A percentile compares a stretch with the other conserved stretches of the same genome.
Conservation (phyloP, 2,329 filamentous ascomycete species). For the Trichoderma atroviride region DNA sequence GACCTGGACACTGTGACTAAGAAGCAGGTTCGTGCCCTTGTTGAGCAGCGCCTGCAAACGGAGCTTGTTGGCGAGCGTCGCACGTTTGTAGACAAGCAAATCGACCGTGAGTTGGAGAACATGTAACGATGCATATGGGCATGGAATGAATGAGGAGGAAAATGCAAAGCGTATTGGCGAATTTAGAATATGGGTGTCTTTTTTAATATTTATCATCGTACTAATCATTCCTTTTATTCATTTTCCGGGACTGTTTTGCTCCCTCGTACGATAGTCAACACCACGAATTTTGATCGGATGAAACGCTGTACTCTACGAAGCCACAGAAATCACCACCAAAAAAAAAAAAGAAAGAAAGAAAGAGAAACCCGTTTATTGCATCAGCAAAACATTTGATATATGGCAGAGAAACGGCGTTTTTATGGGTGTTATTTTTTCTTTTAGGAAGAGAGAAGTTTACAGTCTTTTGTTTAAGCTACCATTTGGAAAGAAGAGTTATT, state of each 20-base stretch:
- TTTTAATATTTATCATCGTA: constrained; percentile 23
- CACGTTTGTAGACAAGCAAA: constrained; percentile 87
- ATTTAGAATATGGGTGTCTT: constrained; percentile 18
- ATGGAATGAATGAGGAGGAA: background rate
- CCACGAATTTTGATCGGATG: constrained; percentile 14
- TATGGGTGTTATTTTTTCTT: background rate
- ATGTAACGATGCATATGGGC: constrained; percentile 68
- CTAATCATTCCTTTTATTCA: constrained; percentile 25
- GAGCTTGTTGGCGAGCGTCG: constrained; percentile 84
- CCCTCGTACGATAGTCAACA: constrained; percentile 21
- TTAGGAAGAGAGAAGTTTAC: constrained; percentile 16
- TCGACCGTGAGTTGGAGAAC: constrained; percentile 89
- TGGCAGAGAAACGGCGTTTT: constrained; percentile 25
- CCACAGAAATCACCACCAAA: background rate
- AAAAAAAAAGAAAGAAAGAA: background rate
- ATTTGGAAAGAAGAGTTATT: constrained; percentile 15
- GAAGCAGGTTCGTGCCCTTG: constrained; percentile 90
- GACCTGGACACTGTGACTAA: constrained; percentile 97
- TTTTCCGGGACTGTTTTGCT: constrained; percentile 1
- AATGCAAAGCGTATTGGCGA: constrained; percentile 11
- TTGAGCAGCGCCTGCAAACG: constrained; percentile 90
- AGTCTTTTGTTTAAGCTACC: background rate
- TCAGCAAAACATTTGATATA: constrained; percentile 22
- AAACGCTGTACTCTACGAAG: constrained; percentile 16
- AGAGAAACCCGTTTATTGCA: background rate